Evolutionary conservation across 495 filamentous ascomycete genomes (phyloP), one percentile per base, ranked within the genome.

Genomic region (Penicillium verhagenii): DNA sequence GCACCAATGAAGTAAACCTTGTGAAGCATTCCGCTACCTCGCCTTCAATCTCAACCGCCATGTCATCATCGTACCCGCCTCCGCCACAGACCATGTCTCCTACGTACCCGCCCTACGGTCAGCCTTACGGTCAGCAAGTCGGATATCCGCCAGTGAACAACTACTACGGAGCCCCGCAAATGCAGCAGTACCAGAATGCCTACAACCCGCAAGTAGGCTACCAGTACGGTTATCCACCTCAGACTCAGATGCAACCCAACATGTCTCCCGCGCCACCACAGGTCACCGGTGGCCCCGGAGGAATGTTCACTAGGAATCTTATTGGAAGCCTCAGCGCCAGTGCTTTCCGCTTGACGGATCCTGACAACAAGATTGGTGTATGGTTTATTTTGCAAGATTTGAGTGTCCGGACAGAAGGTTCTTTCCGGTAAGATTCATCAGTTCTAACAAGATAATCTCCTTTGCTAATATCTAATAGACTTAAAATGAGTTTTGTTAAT

Each of bases 311-410:
- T 0, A 75, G 94, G 47, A 98, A 98, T 64, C 82, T 98, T 40
- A 97, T 98, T 54, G 94, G 94, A 14, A 96, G 91, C 66, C 77
- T 96, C 23, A 87, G 89, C 43, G 92, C 92, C 43, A 96, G 90
- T 67, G 94, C 94, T 3, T 95, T 93, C 69, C 84, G 89, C 44
- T 78, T 98, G 48, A 86, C 83, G 0, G 92, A 98, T 55, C 83
- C 86, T 0, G 82, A 89, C 37, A 87, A 91, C 58, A 89, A 91
- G 67, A 86, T 91, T 53, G 92, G 92, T 9, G 92, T 96, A 43
- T 98, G 94, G 94, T 98, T 98, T 59, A 90, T 98, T 56, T 77
- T 97, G 37, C 94, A 97, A 70, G 94, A 98, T 76, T 74, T 98
- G 11, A 96, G 91, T 62, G 92, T 98, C 23, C 79, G 94, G 43